Conservation (phyloP, 148 eudicot genomes). For the Amaranthus hypochondriacus region DNA sequence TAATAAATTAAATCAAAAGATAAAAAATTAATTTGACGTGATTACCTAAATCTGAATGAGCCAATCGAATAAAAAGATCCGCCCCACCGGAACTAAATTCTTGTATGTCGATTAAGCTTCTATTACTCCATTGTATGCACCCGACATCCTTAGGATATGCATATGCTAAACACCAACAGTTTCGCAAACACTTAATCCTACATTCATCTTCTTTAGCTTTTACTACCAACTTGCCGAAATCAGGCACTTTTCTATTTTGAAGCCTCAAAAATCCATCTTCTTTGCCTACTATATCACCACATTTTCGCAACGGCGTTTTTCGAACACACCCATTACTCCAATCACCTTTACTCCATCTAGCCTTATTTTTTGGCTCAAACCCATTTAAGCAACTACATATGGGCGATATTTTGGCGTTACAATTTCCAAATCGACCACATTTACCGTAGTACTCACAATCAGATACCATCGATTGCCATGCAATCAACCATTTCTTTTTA, state of each 20-base stretch:
- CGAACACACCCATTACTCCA: constrained; percentile 51
- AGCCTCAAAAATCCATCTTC: constrained; percentile 35
- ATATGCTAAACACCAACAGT: constrained; percentile 37
- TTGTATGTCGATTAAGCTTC: constrained; percentile 26
- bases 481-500: constrained; percentile 15
- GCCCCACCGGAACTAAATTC: constrained; percentile 20
- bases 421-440: neutral
- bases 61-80: constrained; percentile 29
- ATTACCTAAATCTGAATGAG: constrained; percentile 32
- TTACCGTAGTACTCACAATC: constrained; percentile 14
- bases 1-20: too few species aligned
- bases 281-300: constrained; percentile 20
- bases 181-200: constrained; percentile 21
- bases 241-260: constrained; percentile 33
- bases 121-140: constrained; percentile 31
- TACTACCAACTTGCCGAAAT: neutral
- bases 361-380: constrained; percentile 27
- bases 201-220: neutral
- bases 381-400: neutral
- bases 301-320: constrained; percentile 27
- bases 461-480: constrained; percentile 16
- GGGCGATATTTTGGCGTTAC: neutral
- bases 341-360: constrained; percentile 42
- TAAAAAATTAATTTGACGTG: too few species aligned
- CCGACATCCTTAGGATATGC: constrained; percentile 18